A percentile compares a stretch with the other conserved stretches of the same genome.
Evolutionary conservation across 1,284 basidiomycete genomes (phyloP).

Genomic region (Calocybe gambosa): DNA sequence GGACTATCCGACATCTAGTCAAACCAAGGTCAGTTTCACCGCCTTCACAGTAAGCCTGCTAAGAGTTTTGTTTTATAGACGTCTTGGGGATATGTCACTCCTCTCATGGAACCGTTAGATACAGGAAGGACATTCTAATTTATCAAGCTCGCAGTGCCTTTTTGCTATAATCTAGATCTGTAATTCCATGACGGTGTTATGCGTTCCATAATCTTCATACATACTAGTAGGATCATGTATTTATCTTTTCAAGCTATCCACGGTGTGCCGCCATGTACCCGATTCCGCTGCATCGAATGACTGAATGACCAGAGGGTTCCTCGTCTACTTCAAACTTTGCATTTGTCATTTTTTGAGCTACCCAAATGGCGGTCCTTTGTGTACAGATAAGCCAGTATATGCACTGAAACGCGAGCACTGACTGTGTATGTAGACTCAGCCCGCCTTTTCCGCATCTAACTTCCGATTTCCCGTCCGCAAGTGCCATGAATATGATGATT

Average conservation of each 20-base stretch:
- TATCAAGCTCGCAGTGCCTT: not conserved
- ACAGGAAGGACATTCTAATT: not conserved
- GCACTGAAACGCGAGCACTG: conserved; percentile 10
- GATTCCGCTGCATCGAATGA: conserved; percentile 52
- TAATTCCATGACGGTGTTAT: not conserved
- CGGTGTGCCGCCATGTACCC: conserved; percentile 31
- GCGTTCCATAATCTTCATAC: not conserved
- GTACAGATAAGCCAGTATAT: not conserved
- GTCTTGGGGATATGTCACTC: conserved; percentile 77
- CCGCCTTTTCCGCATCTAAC: conserved; percentile 47
- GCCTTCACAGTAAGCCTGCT: conserved; percentile 19
- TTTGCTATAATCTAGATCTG: not conserved
- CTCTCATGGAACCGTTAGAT: conserved; percentile 77
- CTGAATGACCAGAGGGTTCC: conserved; percentile 26
- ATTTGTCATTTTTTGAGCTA: conserved; percentile 57
- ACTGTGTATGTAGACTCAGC: conserved; percentile 63
- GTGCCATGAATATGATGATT: conserved; percentile 66
- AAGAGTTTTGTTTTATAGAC: conserved; percentile 34
- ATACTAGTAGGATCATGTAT: not conserved
- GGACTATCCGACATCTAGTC: conserved; percentile 89
- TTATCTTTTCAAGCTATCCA: not conserved
- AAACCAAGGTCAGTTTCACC: conserved; percentile 69
- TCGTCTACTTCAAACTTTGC: conserved; percentile 53
- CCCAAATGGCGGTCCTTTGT: conserved; percentile 64
- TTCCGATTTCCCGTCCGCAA: conserved; percentile 55